Evolutionary conservation across 2,329 filamentous ascomycete genomes (phyloP).

Genomic region (Neofusicoccum kwambonambiense): DNA sequence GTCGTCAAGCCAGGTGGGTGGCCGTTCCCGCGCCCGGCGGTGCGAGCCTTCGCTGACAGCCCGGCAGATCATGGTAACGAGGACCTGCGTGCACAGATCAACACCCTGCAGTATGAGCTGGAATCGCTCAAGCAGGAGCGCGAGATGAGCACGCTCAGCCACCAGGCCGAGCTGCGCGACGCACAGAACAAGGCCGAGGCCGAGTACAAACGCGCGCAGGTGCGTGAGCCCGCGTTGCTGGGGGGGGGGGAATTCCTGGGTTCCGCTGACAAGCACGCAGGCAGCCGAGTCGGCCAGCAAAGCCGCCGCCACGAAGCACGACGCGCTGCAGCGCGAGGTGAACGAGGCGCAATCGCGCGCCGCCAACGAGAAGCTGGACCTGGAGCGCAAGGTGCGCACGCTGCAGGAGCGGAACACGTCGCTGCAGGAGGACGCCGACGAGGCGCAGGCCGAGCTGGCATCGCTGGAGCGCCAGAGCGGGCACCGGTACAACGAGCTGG

Average conservation of each 20-base stretch:
- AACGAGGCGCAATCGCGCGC: conserved; percentile 54
- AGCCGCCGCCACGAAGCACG: conserved; percentile 54
- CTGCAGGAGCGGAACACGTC: conserved; percentile 69
- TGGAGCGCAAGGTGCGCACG: conserved; percentile 56
- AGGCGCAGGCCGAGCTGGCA: conserved; percentile 72
- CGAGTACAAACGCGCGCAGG: conserved; percentile 70
- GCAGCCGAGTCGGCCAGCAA: conserved; percentile 53
- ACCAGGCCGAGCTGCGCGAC: conserved; percentile 81
- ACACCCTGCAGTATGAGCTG: conserved; percentile 82
- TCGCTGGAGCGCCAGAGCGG: conserved; percentile 66
- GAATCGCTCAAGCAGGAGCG: conserved; percentile 85
- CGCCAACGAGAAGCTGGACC: conserved; percentile 54
- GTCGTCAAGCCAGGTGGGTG: conserved; percentile 32
- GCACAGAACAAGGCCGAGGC: conserved; percentile 77
- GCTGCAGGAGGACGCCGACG: conserved; percentile 78
- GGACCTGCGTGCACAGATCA: conserved; percentile 84
- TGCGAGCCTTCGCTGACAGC: conserved; percentile 5
- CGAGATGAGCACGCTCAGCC: conserved; percentile 73
- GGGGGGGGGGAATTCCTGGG: neutral
- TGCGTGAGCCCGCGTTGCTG: conserved; percentile 24
- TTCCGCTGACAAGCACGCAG: conserved; percentile 27
- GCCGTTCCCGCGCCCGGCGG: neutral
- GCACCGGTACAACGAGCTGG: conserved; percentile 59
- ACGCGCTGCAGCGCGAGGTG: conserved; percentile 54
- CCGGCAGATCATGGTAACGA: conserved; percentile 57